Conservation (phyloP, 2,329 filamentous ascomycete species). For the Coniella vitis region DNA sequence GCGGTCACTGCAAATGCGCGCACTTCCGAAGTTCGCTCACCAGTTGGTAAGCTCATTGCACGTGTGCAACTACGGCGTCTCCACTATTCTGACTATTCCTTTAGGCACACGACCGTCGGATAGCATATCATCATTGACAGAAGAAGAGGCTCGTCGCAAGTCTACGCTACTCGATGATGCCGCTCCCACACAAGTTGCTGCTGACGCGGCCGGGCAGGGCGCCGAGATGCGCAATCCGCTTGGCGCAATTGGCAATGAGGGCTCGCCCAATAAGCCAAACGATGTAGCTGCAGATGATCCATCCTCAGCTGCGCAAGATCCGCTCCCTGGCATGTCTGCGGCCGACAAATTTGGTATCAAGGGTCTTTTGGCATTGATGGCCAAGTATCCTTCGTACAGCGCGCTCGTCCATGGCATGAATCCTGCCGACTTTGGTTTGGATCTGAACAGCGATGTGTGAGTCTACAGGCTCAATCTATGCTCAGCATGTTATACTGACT, state of each 20-base stretch:
- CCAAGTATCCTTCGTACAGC: slow-evolving; percentile 56
- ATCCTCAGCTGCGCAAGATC: slow-evolving; percentile 39
- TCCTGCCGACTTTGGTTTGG: slow-evolving; percentile 48
- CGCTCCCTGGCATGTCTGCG: slow-evolving; percentile 53
- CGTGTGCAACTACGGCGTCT: background rate
- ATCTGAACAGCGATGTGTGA: slow-evolving; percentile 52
- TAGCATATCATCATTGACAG: slow-evolving; percentile 30
- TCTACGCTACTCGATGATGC: slow-evolving; percentile 38
- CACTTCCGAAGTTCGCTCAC: slow-evolving; percentile 41
- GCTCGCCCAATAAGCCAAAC: slow-evolving; percentile 31
- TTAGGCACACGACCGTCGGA: slow-evolving; percentile 39
- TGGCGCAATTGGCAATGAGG: slow-evolving; percentile 42
- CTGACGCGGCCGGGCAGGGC: slow-evolving; percentile 27
- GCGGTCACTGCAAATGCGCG: slow-evolving; percentile 55
- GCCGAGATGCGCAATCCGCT: slow-evolving; percentile 34
- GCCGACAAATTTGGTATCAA: slow-evolving; percentile 60
- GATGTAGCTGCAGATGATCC: slow-evolving; percentile 24
- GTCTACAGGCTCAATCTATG: slow-evolving; percentile 21
- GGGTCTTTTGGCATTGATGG: slow-evolving; percentile 56
- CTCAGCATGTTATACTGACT: slow-evolving; percentile 14
- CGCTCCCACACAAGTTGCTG: slow-evolving; percentile 27
- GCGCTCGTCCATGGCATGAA: slow-evolving; percentile 55
- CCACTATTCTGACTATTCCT: slow-evolving; percentile 19
- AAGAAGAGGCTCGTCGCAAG: slow-evolving; percentile 41
- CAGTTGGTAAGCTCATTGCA: slow-evolving; percentile 30